Percentiles rank a stretch among this genome's conserved stretches.
Evolutionary conservation across 495 filamentous ascomycete species (phyloP).

Genomic region (Rostrohypoxylon terebratum): DNA sequence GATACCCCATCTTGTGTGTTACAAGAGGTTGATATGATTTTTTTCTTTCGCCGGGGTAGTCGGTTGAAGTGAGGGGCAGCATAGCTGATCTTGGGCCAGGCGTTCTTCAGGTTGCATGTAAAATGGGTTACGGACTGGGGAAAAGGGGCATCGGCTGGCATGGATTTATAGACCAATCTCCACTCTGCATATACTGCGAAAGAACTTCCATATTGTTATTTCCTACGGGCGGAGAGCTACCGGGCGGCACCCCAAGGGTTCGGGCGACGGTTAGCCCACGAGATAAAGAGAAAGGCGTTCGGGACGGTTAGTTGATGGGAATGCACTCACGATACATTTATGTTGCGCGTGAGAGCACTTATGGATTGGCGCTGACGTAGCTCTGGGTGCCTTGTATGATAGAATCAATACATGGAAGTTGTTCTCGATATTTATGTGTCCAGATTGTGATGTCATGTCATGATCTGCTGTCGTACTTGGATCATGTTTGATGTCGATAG

Average conservation of each 20-base stretch:
- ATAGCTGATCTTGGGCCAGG: slow-evolving; percentile 30
- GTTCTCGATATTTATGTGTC: slow-evolving; percentile 3
- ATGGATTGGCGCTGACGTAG: slow-evolving; percentile 11
- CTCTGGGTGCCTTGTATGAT: slow-evolving; percentile 35
- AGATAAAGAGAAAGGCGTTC: slow-evolving; percentile 24
- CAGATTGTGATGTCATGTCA: not conserved
- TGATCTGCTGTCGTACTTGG: no score
- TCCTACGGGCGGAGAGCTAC: slow-evolving; percentile 15
- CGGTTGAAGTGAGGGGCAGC: slow-evolving; percentile 44
- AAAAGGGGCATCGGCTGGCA: slow-evolving; percentile 42
- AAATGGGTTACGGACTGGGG: slow-evolving; percentile 40
- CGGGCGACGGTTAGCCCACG: slow-evolving; percentile 19
- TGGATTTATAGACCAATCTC: slow-evolving; percentile 52
- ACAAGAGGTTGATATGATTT: slow-evolving; percentile 35
- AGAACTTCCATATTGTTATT: slow-evolving; percentile 36
- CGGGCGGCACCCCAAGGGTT: slow-evolving; percentile 11
- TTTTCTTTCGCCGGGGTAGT: slow-evolving; percentile 38
- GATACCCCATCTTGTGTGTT: slow-evolving; percentile 54
- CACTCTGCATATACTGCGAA: slow-evolving; percentile 51
- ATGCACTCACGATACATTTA: slow-evolving; percentile 13
- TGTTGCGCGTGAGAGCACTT: slow-evolving; percentile 12
- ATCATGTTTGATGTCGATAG: not conserved
- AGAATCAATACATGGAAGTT: slow-evolving; percentile 42
- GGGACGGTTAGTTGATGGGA: slow-evolving; percentile 19
- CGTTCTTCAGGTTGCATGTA: slow-evolving; percentile 43